Percentiles rank a stretch among this genome's conserved stretches.
These are phyloP conservation scores for Kodamaea ohmeri DNA, from an alignment of 1,139 yeast species.

Conservation along the genomic window DNA sequence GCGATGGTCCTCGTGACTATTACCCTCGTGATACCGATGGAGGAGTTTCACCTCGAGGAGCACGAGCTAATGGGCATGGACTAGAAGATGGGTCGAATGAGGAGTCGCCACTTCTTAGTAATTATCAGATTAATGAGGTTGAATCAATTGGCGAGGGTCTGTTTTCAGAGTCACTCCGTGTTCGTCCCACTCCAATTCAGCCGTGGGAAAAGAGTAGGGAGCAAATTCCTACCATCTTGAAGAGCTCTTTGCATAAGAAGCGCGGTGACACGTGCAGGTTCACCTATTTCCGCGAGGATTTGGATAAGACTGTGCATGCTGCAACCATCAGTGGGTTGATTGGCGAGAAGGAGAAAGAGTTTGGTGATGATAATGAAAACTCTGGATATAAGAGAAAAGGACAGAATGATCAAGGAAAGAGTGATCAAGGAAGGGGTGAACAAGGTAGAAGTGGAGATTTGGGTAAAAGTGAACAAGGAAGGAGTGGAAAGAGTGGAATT, in stretches of 20 bases:
- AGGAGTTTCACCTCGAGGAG: no score
- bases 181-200: constrained; percentile 71
- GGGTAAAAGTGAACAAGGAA: constrained; percentile 14
- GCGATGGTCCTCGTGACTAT: no score
- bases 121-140: constrained; percentile 61
- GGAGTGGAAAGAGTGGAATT: constrained; percentile 4
- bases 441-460: constrained; percentile 7
- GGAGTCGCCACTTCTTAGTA: constrained; percentile 26
- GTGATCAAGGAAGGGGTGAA: constrained; percentile 9
- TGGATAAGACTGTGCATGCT: constrained; percentile 85
- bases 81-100: no score
- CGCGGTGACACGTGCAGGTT: constrained; percentile 49
- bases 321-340: constrained; percentile 83
- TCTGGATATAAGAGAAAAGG: neutral
- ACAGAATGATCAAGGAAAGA: neutral
- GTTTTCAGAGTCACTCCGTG: constrained; percentile 46
- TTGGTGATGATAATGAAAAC: constrained; percentile 10
- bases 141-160: constrained; percentile 41
- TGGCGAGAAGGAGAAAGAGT: constrained; percentile 7
- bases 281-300: constrained; percentile 88
- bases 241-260: constrained; percentile 14
- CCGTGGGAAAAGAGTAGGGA: constrained; percentile 65
- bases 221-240: constrained; percentile 32
- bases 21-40: no score
- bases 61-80: no score